These are phyloP conservation scores for Aspergillus steynii DNA, from an alignment of 495 filamentous ascomycete genomes.

Conservation along the genomic window DNA sequence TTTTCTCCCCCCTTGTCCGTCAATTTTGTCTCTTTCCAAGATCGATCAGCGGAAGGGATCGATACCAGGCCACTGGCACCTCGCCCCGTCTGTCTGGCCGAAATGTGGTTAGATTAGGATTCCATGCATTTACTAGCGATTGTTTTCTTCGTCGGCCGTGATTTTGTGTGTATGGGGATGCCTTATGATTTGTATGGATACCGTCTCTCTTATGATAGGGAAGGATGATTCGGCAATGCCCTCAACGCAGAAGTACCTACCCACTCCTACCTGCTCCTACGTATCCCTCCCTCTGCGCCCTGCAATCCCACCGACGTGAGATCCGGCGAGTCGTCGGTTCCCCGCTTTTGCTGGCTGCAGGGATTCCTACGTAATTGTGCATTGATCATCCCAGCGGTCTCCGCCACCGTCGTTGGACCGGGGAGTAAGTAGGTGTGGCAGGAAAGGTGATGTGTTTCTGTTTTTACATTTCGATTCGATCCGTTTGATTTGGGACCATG, in stretches of 20 bases:
- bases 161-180: conserved; percentile 19
- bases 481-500: neutral
- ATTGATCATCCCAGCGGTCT: neutral
- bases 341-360: neutral
- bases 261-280: neutral
- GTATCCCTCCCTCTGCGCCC: neutral
- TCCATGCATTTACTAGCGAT: conserved; percentile 45
- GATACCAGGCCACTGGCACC: conserved; percentile 9
- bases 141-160: conserved; percentile 20
- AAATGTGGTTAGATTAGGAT: conserved; percentile 30
- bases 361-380: neutral
- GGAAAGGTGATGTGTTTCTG: conserved; percentile 2
- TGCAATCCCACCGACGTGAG: too few relatives aligned
- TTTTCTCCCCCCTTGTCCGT: conserved; percentile 7
- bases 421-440: neutral
- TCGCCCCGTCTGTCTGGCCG: conserved; percentile 14
- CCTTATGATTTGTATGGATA: conserved; percentile 20
- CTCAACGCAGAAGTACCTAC: neutral
- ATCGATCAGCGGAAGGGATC: neutral
- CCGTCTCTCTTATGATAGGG: conserved; percentile 11
- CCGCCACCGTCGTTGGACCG: neutral
- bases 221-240: conserved; percentile 5
- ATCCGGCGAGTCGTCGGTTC: too few relatives aligned
- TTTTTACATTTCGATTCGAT: neutral
- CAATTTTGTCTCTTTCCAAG: neutral